Evolutionary conservation across 1,284 basidiomycete species (phyloP).

Genomic region (Blastosporella zonata): DNA sequence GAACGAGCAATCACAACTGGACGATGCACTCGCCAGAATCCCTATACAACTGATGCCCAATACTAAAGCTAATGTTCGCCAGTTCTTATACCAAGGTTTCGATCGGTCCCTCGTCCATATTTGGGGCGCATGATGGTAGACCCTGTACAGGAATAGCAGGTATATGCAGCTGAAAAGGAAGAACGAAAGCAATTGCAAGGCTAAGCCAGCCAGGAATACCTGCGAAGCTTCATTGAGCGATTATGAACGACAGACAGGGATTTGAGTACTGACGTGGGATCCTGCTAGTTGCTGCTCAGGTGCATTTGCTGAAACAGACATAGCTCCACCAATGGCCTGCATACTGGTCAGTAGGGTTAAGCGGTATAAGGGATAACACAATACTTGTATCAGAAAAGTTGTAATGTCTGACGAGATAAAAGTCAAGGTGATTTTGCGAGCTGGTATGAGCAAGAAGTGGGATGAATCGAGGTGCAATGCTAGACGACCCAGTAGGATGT

Average conservation of each 20-base stretch:
- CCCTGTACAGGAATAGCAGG: constrained; percentile 53
- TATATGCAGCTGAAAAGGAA: constrained; percentile 58
- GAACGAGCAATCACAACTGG: background rate
- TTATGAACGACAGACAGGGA: background rate
- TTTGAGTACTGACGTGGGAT: constrained; percentile 33
- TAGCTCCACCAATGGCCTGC: constrained; percentile 42
- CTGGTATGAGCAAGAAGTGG: constrained; percentile 51
- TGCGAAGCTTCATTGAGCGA: constrained; percentile 21
- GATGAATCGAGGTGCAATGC: constrained; percentile 49
- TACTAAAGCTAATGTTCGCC: constrained; percentile 56
- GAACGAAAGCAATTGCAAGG: constrained; percentile 66
- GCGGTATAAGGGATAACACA: background rate
- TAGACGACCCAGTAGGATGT: constrained; percentile 64
- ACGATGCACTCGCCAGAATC: constrained; percentile 46
- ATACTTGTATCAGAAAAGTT: constrained; percentile 67
- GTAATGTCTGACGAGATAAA: constrained; percentile 61
- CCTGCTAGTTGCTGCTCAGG: constrained; percentile 27
- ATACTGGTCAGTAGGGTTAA: background rate
- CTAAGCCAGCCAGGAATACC: constrained; percentile 66
- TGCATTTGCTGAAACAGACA: constrained; percentile 36
- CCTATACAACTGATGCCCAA: constrained; percentile 61
- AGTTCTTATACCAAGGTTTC: constrained; percentile 51
- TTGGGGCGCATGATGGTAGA: constrained; percentile 42
- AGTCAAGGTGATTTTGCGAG: constrained; percentile 48
- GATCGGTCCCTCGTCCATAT: constrained; percentile 42